Evolutionary conservation across 116 monocot genomes (phyloP).

Genomic region (Dioscorea cayenensis): DNA sequence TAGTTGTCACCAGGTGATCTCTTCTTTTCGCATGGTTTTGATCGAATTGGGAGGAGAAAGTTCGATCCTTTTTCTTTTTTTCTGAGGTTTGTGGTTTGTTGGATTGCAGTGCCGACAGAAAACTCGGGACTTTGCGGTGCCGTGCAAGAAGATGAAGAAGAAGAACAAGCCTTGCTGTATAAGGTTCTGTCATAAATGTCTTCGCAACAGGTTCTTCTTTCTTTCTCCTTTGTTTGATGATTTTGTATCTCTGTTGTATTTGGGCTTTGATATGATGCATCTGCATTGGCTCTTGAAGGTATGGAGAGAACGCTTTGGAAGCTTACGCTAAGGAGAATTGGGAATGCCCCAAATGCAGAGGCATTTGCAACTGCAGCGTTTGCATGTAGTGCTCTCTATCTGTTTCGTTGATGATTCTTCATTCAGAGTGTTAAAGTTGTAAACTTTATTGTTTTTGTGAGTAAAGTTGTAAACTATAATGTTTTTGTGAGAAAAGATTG

Average conservation of each 20-base stretch:
- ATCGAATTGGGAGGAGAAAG: neutral
- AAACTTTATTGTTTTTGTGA: neutral
- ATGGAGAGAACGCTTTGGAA: constrained; percentile 49
- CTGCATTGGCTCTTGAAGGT: constrained; percentile 25
- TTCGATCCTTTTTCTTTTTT: neutral
- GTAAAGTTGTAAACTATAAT: neutral
- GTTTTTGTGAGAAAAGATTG: neutral
- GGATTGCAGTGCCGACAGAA: constrained; percentile 75
- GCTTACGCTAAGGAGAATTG: constrained; percentile 17
- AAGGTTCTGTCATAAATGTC: constrained; percentile 73
- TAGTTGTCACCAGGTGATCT: constrained; percentile 78
- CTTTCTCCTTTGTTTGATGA: neutral
- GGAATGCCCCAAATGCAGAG: constrained; percentile 84
- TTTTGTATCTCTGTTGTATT: neutral
- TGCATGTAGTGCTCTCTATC: constrained; percentile 53
- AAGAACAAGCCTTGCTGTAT: constrained; percentile 52
- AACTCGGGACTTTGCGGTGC: constrained; percentile 57
- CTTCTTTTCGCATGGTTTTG: neutral
- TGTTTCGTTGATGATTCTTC: neutral
- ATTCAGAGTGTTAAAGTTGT: neutral
- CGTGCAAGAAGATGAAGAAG: constrained; percentile 37
- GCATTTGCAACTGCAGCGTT: constrained; percentile 78
- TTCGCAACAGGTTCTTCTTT: constrained; percentile 60
- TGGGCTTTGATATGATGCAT: neutral
- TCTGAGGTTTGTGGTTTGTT: neutral